Evolutionary conservation across 1,284 basidiomycete species (phyloP), one percentile per base, ranked within the genome.

Genomic region (Puccinia hordei): DNA sequence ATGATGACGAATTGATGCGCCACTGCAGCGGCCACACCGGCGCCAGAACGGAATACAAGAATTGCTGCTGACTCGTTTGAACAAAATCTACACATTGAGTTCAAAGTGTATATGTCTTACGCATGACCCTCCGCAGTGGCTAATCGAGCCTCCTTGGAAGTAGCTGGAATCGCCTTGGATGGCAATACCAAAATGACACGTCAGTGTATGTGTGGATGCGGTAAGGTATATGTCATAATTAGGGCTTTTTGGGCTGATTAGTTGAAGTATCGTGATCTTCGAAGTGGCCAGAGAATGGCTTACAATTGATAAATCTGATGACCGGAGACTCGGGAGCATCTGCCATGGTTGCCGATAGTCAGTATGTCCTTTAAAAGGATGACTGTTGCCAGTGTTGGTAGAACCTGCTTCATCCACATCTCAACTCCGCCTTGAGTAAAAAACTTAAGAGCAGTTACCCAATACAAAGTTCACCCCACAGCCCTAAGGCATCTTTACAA

Each of bases 201-300:
- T 49, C 2, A 49, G 3, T 49, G 10, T 17, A 49, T 19, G 17
- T 38, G 27, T n/a, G n/a, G 13, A 66, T 66, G 41, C 63, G 44
- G 41, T 35, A 24, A 38, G 24, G 13, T 44, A 49, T 13, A n/a
- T n/a, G n/a, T 66, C 15, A 41, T 66, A 38, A 46, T 66, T 38
- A 66, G 38, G 63, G 63, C 38, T 66, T 44, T 66, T 66, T 66
- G 38, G 41, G 63, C 63, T 66, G 53, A 55, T 66, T 41, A 8
- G 12, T 41, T 1, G 22, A 6, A 4, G 44, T 66, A 66, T 46
- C 38, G 38, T 66, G 63, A 66, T 66, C 41, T 27, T 27, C 38
- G 63, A 66, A 66, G 63, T 46, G 41, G n/a, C n/a, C 38, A 27
- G 63, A 66, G 44, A 46, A 44, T 66, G 63, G 63, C 63, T 66